Conservation (phyloP, 1,139 yeast species). For the Hyphopichia fennica region DNA sequence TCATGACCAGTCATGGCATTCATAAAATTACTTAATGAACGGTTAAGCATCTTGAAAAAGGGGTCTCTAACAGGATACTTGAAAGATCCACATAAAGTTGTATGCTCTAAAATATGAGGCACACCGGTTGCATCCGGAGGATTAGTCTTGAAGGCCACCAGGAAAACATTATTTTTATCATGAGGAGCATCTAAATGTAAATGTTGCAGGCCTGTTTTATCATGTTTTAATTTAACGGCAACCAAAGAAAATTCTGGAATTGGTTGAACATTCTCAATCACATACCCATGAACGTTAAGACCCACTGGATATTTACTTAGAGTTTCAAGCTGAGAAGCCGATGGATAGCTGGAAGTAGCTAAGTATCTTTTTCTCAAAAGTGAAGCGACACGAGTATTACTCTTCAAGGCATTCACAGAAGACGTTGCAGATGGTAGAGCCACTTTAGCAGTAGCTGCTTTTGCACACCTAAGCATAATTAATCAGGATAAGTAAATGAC, state of each 20-base stretch:
- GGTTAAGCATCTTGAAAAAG: constrained; percentile 91
- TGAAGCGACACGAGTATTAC: neutral
- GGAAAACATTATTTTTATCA: constrained; percentile 83
- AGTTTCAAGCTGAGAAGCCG: constrained; percentile 13
- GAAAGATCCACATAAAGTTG: constrained; percentile 89
- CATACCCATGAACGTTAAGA: constrained; percentile 60
- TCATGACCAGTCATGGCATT: constrained; percentile 99
- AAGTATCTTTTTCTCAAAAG: constrained; percentile 4
- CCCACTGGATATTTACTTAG: constrained; percentile 63
- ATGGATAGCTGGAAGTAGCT: constrained; percentile 4
- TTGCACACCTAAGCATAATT: constrained; percentile 4
- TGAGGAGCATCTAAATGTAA: constrained; percentile 75
- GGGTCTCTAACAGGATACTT: constrained; percentile 96
- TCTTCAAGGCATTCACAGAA: no score
- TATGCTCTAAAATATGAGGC: constrained; percentile 94
- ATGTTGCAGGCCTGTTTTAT: constrained; percentile 73
- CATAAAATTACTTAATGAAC: constrained; percentile 89
- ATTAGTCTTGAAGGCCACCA: constrained; percentile 88
- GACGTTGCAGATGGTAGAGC: no score
- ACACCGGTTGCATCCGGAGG: constrained; percentile 94
- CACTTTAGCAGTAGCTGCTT: neutral
- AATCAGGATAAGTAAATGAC: neutral
- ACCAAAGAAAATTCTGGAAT: constrained; percentile 82
- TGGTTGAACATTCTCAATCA: constrained; percentile 58
- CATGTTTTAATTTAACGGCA: constrained; percentile 73